Base-by-base conservation (phyloP, 495 filamentous ascomycete species). In the Cercophora newfieldiana region DNA sequence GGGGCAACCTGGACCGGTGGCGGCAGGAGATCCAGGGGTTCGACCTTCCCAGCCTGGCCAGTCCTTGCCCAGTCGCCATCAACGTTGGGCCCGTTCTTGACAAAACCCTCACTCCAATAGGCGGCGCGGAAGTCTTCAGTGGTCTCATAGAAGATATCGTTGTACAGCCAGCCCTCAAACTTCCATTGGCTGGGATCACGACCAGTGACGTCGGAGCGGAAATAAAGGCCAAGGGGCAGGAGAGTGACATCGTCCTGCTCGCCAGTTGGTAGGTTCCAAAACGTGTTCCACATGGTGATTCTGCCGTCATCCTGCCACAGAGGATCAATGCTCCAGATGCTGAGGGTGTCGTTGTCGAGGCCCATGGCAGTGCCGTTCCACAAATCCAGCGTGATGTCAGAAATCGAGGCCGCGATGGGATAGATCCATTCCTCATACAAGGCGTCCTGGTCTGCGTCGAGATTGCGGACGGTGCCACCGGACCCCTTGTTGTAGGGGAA, bases 161-260 rank as follows among this genome's bases (percentile, higher is more conserved):
- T 81, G 69, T 84, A 87, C 18, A 81, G 77, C 75, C 80, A 83
- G 51, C 77, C 77, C 12, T 75, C 73, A n/a, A 83, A 60, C 30
- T 70, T 73, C 85, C 84, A 86, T 48, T 79, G 69, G 24, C 65
- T 67, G 2, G 72, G 71, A 56, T 85, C 77, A 19, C 82, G 76
- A 6, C 82, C 82, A 0, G 81, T 85, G 26, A 82, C 68, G 68
- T 85, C 79, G 30, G 72, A 67, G 63, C 72, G 75, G 66, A 78
- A 75, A 54, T 71, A 81, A 7, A 84, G 69, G 30, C 66, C 81
- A 19, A 77, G 75, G 1, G 81, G 81, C 1, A 85, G 71, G 7
- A 84, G 68, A 3, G 79, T 78, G 21, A 59, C 60, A 44, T 71
- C 68, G 63, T 80, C 77, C 31, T 79, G 81, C 1, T 66, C 69